phyloP scores from a whole-genome alignment of 2,329 filamentous ascomycete species.

The Epichloe scottii region DNA sequence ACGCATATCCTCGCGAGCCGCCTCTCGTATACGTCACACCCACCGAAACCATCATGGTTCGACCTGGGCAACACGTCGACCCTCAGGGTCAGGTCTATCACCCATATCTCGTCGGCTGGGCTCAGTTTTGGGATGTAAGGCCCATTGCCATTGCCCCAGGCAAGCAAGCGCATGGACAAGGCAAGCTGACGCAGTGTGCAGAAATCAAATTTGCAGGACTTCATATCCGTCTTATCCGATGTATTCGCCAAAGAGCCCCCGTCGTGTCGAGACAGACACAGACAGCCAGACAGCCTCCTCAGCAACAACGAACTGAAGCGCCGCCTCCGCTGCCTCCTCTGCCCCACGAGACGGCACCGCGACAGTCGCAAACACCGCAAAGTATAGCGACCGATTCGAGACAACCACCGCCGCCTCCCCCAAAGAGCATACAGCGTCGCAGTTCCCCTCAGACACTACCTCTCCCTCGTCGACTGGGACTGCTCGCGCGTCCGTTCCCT shows the following conservation, averaged over 20 bases:
- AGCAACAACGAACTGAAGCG: constrained; percentile 19
- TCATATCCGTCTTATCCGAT: constrained; percentile 69
- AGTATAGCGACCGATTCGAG: constrained; percentile 20
- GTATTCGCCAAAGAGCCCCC: constrained; percentile 88
- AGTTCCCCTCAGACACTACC: constrained; percentile 11
- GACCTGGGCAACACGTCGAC: constrained; percentile 89
- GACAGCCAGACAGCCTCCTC: constrained; percentile 30
- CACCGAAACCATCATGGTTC: constrained; percentile 75
- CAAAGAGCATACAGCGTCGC: constrained; percentile 19
- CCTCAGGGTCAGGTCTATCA: constrained; percentile 90
- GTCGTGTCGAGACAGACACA: constrained; percentile 56
- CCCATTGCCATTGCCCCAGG: background rate
- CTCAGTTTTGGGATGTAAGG: constrained; percentile 77
- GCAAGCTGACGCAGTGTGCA: constrained; percentile 14
- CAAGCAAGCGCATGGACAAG: constrained; percentile 2
- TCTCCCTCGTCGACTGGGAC: constrained; percentile 13
- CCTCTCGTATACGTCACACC: constrained; percentile 85
- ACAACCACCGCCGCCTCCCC: constrained; percentile 42
- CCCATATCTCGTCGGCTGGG: constrained; percentile 86
- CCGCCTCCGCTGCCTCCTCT: constrained; percentile 62
- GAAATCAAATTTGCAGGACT: constrained; percentile 77
- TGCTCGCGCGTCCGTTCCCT: constrained; percentile 13
- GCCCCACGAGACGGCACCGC: constrained; percentile 48
- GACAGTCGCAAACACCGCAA: constrained; percentile 21
- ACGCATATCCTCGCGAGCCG: constrained; percentile 74